Conservation (phyloP, 31 red algal species). For the Bonnemaisonia californica region DNA sequence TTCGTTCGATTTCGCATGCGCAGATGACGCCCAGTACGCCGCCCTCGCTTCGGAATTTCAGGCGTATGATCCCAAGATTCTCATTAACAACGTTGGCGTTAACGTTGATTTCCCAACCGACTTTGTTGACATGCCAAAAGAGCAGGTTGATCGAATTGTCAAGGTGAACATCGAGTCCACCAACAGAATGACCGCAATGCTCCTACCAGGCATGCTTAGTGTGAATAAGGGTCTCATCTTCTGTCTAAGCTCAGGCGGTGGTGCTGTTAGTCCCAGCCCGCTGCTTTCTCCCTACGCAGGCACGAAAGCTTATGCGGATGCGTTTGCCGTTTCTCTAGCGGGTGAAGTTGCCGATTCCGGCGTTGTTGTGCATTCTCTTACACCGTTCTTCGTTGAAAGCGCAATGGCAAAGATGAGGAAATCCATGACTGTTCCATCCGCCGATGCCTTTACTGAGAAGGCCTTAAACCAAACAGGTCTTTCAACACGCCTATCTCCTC, state of each 20-base stretch:
- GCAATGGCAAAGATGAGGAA: conserved; percentile 90
- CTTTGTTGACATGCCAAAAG: conserved; percentile 79
- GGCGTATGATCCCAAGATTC: conserved; percentile 14
- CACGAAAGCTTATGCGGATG: conserved; percentile 90
- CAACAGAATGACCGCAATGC: conserved; percentile 70
- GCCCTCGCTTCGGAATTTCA: conserved; percentile 3
- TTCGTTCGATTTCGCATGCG: conserved; percentile 80
- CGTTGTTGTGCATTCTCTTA: conserved; percentile 70
- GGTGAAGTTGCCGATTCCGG: conserved; percentile 65
- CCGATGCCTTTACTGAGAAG: conserved; percentile 56
- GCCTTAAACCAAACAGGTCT: conserved; percentile 45
- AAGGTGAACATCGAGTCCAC: conserved; percentile 74
- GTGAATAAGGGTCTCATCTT: conserved; percentile 53
- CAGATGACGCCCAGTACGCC: conserved; percentile 44
- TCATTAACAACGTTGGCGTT: conserved; percentile 96
- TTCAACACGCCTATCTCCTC: conserved; percentile 57
- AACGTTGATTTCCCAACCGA: conserved; percentile 89
- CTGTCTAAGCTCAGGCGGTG: conserved; percentile 81
- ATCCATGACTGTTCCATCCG: conserved; percentile 67
- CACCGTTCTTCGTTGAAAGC: conserved; percentile 84
- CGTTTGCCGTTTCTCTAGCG: conserved; percentile 71
- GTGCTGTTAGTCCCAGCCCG: conserved; percentile 74
- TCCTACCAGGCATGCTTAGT: conserved; percentile 77
- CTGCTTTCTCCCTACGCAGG: conserved; percentile 81
- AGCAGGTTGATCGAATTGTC: conserved; percentile 72